Conservation (phyloP, 768 basidiomycete species). For the Lactifluus echinatus region DNA sequence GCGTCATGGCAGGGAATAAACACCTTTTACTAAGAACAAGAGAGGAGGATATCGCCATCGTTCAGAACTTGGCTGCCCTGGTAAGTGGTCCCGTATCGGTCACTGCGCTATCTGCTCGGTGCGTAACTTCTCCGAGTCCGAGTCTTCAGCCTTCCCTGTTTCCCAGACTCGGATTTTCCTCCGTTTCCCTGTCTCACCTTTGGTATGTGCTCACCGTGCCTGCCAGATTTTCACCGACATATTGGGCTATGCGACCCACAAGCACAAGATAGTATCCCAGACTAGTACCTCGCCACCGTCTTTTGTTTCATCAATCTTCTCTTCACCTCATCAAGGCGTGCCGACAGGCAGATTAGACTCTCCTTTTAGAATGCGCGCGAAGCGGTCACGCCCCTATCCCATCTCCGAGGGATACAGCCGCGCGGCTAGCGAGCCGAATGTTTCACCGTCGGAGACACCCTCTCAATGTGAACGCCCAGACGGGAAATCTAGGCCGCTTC, state of each 20-base stretch:
- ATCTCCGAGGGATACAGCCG: neutral
- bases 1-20: constrained; percentile 51
- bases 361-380: constrained; percentile 6
- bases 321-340: constrained; percentile 24
- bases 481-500: neutral
- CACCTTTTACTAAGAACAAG: constrained; percentile 56
- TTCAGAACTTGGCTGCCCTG: constrained; percentile 48
- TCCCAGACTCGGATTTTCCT: neutral
- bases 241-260: constrained; percentile 52
- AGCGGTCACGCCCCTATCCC: constrained; percentile 1
- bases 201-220: neutral
- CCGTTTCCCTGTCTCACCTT: neutral
- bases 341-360: constrained; percentile 16
- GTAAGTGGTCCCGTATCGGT: constrained; percentile 33
- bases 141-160: neutral
- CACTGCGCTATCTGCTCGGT: neutral
- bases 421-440: neutral
- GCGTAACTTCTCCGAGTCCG: neutral
- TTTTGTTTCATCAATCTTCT: constrained; percentile 34
- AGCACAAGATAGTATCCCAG: constrained; percentile 38
- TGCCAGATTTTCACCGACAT: constrained; percentile 48
- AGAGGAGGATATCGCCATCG: constrained; percentile 54
- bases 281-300: constrained; percentile 21
- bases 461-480: constrained; percentile 2
- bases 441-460: neutral